These are phyloP conservation scores for Ulmus americana DNA, from an alignment of 331 rosid species.

Conservation along the genomic window DNA sequence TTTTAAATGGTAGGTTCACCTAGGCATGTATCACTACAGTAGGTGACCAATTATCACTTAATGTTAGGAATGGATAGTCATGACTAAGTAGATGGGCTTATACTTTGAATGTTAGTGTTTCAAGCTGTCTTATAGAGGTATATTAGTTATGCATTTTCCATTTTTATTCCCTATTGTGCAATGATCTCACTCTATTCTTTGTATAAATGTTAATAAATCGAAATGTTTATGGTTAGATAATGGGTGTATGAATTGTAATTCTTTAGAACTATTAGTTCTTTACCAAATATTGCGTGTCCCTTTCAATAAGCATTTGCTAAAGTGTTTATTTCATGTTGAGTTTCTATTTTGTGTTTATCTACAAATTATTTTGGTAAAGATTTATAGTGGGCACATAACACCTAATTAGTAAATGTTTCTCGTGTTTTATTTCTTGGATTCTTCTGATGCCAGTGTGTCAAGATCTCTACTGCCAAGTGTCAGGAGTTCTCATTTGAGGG, in stretches of 20 bases:
- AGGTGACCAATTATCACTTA: too few relatives aligned
- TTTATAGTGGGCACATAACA: neutral
- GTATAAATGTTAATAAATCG: neutral
- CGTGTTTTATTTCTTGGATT: slow-evolving; percentile 31
- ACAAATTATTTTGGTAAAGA: slow-evolving; percentile 16
- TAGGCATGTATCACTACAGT: too few relatives aligned
- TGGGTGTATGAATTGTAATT: neutral
- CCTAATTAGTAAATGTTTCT: slow-evolving; percentile 14
- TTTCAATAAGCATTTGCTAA: slow-evolving; percentile 6
- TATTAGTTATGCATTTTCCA: slow-evolving; percentile 11
- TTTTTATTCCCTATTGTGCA: neutral
- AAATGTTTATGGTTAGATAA: neutral
- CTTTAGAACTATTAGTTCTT: neutral
- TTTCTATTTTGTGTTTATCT: neutral
- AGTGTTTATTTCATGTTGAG: neutral
- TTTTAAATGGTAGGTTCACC: too few relatives aligned
- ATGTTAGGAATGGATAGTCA: neutral
- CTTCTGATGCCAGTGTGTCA: slow-evolving; percentile 13
- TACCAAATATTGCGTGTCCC: slow-evolving; percentile 1
- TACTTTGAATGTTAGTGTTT: slow-evolving; percentile 12
- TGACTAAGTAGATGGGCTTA: neutral
- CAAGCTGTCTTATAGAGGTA: slow-evolving; percentile 9
- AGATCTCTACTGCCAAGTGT: too few relatives aligned
- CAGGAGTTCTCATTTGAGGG: too few relatives aligned
- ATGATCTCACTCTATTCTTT: neutral